phyloP scores from a whole-genome alignment of 768 basidiomycete species.

The Termitomyces sp. region DNA sequence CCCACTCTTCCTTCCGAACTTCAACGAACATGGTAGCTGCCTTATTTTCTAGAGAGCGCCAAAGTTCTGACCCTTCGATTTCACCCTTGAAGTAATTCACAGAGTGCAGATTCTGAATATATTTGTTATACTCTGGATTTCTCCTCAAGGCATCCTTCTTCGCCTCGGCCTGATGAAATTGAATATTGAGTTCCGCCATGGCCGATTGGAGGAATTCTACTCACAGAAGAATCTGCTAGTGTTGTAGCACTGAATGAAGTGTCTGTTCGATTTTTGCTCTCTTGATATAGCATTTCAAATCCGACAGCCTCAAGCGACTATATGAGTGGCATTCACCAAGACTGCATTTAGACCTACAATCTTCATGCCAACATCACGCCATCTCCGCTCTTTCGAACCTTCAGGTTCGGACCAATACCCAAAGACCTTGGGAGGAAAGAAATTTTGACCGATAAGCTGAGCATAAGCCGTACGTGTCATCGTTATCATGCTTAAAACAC shows the following conservation, averaged over 20 bases:
- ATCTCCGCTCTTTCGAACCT: constrained; percentile 56
- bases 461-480: constrained; percentile 95
- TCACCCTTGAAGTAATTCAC: constrained; percentile 80
- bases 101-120: constrained; percentile 60
- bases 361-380: constrained; percentile 91
- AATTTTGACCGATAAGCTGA: constrained; percentile 87
- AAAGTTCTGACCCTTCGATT: constrained; percentile 70
- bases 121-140: constrained; percentile 66
- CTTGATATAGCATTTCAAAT: constrained; percentile 95
- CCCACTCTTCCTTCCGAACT: constrained; percentile 61
- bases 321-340: constrained; percentile 3
- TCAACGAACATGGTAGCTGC: constrained; percentile 68
- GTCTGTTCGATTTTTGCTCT: constrained; percentile 61
- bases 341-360: constrained; percentile 49
- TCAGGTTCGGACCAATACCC: constrained; percentile 59
- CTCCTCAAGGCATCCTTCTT: constrained; percentile 26
- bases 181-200: constrained; percentile 1
- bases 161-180: constrained; percentile 49
- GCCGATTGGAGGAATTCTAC: constrained; percentile 17
- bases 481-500: constrained; percentile 57
- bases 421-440: constrained; percentile 89
- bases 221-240: constrained; percentile 44
- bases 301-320: constrained; percentile 68
- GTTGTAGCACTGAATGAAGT: constrained; percentile 32
- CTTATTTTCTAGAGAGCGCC: constrained; percentile 70